Evolutionary conservation across 192 early-diverging fungal genomes (phyloP), one percentile per base, ranked within the genome.

Genomic region (Podila minutissima): DNA sequence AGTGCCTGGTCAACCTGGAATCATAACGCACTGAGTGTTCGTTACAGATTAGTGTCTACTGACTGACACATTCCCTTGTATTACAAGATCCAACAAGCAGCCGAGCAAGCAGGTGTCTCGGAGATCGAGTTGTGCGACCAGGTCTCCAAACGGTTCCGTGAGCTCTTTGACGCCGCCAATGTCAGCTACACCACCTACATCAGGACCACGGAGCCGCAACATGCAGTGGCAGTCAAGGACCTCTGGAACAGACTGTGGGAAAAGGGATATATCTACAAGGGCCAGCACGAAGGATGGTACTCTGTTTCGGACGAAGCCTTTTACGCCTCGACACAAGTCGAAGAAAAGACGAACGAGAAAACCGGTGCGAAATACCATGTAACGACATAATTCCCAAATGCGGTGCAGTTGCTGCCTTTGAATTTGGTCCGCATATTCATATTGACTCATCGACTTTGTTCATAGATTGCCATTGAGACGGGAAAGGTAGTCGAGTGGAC

Each of bases 241-340:
- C 82, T 99, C 35, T 99, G 97, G 97, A 82, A 88, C 48, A 49
- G 59, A 62, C 84, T 98, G 19, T 81, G 88, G 22, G 83, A 90
- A 8, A 84, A 82, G 29, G 95, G 95, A 26, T 91, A 91, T 68
- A 94, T 99, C 53, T 98, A 97, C 86, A 97, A 96, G 84, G 96
- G 95, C 24, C 78, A 82, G 55, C 95, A 99, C 59, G 88, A 92
- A 57, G 97, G 97, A 31, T 99, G 96, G 96, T 99, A 99, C 83
- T 92, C 94, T 2, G 91, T 99, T 7, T 97, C 97, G 15, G 97
- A 99, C 74, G 97, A 99, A 84, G 94, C 95, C 0, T 99, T 96
- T 72, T 96, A 96, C 71, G 86, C 95, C 0, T 78, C 83, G 13
- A 82, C 83, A 2, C 94, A 96, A 76, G 89, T 96, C 0, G 90